Percentiles rank a stretch among this genome's conserved stretches.
Conservation (phyloP, 1,284 basidiomycete genomes). For the Rhodotorula sp. region DNA sequence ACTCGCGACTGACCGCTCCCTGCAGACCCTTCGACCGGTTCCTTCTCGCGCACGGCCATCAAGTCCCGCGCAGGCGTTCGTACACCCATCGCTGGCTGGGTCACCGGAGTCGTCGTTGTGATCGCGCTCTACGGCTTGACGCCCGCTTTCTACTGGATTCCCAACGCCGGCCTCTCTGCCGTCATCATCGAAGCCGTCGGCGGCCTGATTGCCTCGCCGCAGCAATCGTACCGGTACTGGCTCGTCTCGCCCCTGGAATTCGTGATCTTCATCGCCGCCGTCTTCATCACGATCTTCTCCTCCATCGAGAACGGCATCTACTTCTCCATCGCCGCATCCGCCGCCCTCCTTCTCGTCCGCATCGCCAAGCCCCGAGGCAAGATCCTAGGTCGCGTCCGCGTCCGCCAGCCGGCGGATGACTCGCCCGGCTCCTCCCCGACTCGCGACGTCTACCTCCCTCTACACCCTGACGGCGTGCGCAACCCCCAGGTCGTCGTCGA, state of each 20-base stretch:
- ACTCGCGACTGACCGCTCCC: neutral
- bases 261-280: constrained; percentile 83
- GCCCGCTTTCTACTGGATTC: constrained; percentile 78
- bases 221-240: constrained; percentile 90
- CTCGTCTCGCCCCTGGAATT: constrained; percentile 89
- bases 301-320: constrained; percentile 84
- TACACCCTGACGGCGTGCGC: constrained; percentile 59
- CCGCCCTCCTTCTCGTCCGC: constrained; percentile 80
- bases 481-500: constrained; percentile 71
- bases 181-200: constrained; percentile 75
- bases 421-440: constrained; percentile 38
- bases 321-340: constrained; percentile 74
- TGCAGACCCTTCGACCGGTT: constrained; percentile 83
- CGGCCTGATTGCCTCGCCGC: constrained; percentile 83
- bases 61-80: constrained; percentile 95
- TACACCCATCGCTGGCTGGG: constrained; percentile 84
- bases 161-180: constrained; percentile 70
- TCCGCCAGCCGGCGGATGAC: constrained; percentile 50
- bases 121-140: constrained; percentile 86
- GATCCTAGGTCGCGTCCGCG: constrained; percentile 80
- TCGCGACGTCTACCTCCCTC: constrained; percentile 80
- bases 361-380: constrained; percentile 86
- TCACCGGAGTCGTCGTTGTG: constrained; percentile 83
- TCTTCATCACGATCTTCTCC: constrained; percentile 66
- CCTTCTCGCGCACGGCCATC: constrained; percentile 94